Evolutionary conservation across 1,284 basidiomycete species (phyloP).

Genomic region (Austroboletus novae-zelandiae): DNA sequence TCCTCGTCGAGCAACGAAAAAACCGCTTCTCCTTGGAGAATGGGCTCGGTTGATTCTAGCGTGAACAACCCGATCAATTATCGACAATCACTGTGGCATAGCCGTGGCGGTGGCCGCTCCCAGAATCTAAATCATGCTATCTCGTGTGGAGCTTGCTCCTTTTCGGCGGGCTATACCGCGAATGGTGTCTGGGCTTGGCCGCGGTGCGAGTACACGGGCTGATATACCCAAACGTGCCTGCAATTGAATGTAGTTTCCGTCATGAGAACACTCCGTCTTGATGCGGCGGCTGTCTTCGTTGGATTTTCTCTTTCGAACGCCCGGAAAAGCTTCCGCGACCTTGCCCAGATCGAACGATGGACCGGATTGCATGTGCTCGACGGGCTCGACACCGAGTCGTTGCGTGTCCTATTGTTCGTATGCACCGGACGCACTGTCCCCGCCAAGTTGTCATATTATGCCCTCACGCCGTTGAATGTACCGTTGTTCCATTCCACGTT

Average conservation of each 20-base stretch:
- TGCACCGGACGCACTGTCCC: not conserved
- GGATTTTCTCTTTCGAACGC: constrained; percentile 4
- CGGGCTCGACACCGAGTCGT: not conserved
- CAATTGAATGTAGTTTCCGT: constrained; percentile 7
- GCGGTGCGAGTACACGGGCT: not conserved
- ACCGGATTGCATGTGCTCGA: not conserved
- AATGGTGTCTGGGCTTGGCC: not conserved
- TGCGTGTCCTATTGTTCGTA: not conserved
- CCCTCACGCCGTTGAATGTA: not conserved
- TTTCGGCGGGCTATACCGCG: not conserved
- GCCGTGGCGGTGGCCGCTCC: not conserved
- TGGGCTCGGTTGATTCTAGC: not conserved
- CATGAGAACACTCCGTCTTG: constrained; percentile 1
- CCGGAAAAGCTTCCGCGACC: constrained; percentile 3
- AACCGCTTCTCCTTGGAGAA: constrained; percentile 1
- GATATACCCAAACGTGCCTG: constrained; percentile 7
- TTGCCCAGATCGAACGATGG: not conserved
- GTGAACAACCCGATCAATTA: constrained; percentile 12
- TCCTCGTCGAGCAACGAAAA: not conserved
- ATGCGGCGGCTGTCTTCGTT: not conserved
- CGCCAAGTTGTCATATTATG: not conserved
- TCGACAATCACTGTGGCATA: not conserved
- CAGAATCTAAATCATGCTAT: constrained; percentile 1
- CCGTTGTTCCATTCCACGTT: constrained; percentile 1
- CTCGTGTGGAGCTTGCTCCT: not conserved